Percentiles rank a stretch among this genome's conserved stretches.
Conservation (phyloP, 768 basidiomycete genomes). For the Favolaschia claudopus region DNA sequence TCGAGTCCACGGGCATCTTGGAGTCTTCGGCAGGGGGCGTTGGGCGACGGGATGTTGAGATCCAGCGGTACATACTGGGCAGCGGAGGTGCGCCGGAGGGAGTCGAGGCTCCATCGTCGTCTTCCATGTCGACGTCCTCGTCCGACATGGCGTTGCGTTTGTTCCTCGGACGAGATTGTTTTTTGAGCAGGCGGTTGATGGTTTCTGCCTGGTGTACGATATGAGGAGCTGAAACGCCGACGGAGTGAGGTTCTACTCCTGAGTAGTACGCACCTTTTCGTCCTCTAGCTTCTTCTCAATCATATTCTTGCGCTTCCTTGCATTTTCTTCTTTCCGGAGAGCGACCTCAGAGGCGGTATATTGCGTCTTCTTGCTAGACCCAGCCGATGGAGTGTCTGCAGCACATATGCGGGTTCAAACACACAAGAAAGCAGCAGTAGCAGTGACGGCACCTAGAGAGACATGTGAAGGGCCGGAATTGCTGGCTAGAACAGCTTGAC, state of each 20-base stretch:
- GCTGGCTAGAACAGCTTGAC: constrained; percentile 58
- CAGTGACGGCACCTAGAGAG: constrained; percentile 52
- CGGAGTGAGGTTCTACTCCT: background rate
- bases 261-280: constrained; percentile 65
- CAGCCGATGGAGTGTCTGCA: background rate
- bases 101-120: constrained; percentile 35
- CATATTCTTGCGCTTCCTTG: constrained; percentile 80
- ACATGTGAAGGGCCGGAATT: constrained; percentile 55
- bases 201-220: constrained; percentile 70
- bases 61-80: constrained; percentile 77
- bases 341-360: constrained; percentile 58
- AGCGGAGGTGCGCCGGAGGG: constrained; percentile 44
- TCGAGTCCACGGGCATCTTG: constrained; percentile 49
- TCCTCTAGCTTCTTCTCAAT: constrained; percentile 87
- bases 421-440: background rate
- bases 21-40: constrained; percentile 9
- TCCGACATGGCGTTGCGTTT: constrained; percentile 46
- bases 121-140: constrained; percentile 4
- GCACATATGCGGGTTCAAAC: background rate
- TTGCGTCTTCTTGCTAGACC: constrained; percentile 6
- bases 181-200: constrained; percentile 88
- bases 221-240: background rate
- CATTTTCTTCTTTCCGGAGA: constrained; percentile 79
- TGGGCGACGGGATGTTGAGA: constrained; percentile 61
- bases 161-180: constrained; percentile 74